Percentiles rank a stretch among this genome's conserved stretches.
Conservation (phyloP, 75 land plant genomes). For the Cryptomeria japonica region DNA sequence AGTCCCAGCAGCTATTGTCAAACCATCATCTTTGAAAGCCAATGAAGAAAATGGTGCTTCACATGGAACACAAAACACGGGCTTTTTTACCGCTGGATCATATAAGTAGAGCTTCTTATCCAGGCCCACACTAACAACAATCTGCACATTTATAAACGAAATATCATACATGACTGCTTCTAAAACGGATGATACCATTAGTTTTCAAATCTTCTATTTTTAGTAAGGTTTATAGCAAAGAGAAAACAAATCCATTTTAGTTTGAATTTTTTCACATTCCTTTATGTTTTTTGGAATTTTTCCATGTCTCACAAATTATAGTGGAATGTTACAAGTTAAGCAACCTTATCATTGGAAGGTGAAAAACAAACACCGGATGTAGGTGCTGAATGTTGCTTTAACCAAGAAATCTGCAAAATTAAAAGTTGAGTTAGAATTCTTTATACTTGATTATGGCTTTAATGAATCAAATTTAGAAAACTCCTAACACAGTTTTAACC, state of each 20-base stretch:
- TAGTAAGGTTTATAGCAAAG: neutral
- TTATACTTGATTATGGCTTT: neutral
- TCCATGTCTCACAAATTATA: neutral
- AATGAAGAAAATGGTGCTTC: conserved; percentile 94
- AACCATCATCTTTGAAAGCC: conserved; percentile 89
- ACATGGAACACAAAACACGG: conserved; percentile 61
- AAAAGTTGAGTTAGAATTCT: neutral
- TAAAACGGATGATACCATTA: neutral
- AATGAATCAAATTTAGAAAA: neutral
- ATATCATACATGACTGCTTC: neutral
- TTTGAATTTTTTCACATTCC: neutral
- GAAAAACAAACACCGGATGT: conserved; percentile 88
- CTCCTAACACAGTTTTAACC: neutral
- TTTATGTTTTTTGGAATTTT: neutral
- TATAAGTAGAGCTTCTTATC: conserved; percentile 87
- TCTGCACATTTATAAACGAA: conserved; percentile 39
- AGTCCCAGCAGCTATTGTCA: conserved; percentile 89
- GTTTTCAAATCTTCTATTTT: neutral
- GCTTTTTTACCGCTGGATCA: conserved; percentile 72
- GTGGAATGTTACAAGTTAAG: neutral
- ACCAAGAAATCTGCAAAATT: conserved; percentile 77
- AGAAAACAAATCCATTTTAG: neutral
- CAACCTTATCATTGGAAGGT: conserved; percentile 91
- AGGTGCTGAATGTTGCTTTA: conserved; percentile 97
- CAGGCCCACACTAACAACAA: conserved; percentile 87